Base-by-base conservation (phyloP, 116 monocot species). In the Posidonia oceanica region DNA sequence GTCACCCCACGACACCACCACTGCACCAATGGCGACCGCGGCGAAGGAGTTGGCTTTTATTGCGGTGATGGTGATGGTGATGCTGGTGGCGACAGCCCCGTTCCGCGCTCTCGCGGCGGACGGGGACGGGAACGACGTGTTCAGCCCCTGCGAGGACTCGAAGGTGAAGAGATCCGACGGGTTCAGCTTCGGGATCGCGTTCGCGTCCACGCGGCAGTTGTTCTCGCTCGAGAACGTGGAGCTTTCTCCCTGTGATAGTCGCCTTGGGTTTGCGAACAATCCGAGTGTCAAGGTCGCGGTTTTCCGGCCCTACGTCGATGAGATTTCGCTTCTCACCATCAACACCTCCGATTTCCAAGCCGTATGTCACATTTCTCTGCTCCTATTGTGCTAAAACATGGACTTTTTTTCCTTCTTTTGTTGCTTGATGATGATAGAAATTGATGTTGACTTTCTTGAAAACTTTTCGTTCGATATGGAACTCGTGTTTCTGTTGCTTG, bases 141-240 rank as follows among this genome's bases (percentile, higher is more conserved):
- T 78, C 80, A 60, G 67, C 54, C 91, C 96, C 5, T 97, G 96
- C 79, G 82, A 71, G 20, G 92, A 97, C 80, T 61, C 89, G 67
- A 82, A 75, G 84, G 80, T 91, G 13, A 81, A 79, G 83, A 79
- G 85, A 18, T 41, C 37, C 51, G 85, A 96, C 66, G 96, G 96
- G 36, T 96, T 96, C 87, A 87, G 81, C 8, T 85, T 96, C 76
- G 96, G 91, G 18, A 68, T 96, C 69, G 91, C 85, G n/a, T 86
- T 89, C 78, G 14, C 94, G 11, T 40, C 77, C n/a, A 61, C 51
- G 6, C 42, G 41, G 23, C 80, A 83, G 1, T 71, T 77, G 38
- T 96, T 91, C 78, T 83, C 74, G 82, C 74, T 67, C 61, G 78
- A 83, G 48, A 23, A 62, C 38, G 72, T 71, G 39, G 82, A 85